Base-by-base conservation (phyloP, 768 basidiomycete genomes). In the Thelephora aurantiotincta region DNA sequence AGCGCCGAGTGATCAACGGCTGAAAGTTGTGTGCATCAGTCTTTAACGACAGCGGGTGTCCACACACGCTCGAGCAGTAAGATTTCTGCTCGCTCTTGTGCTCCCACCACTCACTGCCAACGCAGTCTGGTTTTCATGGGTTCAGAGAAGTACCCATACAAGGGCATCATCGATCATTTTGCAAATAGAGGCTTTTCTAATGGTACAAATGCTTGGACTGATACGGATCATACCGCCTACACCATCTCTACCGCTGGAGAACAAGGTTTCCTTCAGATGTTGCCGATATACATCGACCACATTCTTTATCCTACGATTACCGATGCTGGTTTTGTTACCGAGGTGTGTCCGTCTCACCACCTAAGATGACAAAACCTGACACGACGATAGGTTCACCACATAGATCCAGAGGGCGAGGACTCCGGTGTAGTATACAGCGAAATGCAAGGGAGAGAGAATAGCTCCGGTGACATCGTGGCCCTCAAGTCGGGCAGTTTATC, bases 151-250 rank as follows among this genome's bases (percentile, higher is more conserved):
- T 98, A 91, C 58, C 93, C 94, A 0, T 89, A 88, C 72, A 97
- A 98, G 61, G 94, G 93, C 18, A 81, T 97, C 46, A 76, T 99
- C 47, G 94, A 98, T 65, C 80, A 87, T 48, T 72, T 99, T 18
- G 96, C 96, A 2, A 98, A 97, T 61, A 78, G 92, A 48, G 89
- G 89, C 16, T 91, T 93, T 60, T 85, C 89, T 6, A 78, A 86
- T 51, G 89, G 88, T 33, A 89, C 84, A 7, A 96, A 97, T 61
- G 94, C 94, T 1, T 99, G 94, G 96, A 98, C 96, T 2, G 94
- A 87, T 58, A 92, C 77, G 38, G 89, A 91, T 58, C 82, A 96
- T 58, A 96, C 93, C 42, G 89, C 89, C 7, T 99, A 97, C 61
- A 98, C 96, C 9, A 82, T 94, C 48, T 83, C 86, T 3, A 98